phyloP scores from a whole-genome alignment of 2,329 filamentous ascomycete genomes.

The Colletotrichum sp. region DNA sequence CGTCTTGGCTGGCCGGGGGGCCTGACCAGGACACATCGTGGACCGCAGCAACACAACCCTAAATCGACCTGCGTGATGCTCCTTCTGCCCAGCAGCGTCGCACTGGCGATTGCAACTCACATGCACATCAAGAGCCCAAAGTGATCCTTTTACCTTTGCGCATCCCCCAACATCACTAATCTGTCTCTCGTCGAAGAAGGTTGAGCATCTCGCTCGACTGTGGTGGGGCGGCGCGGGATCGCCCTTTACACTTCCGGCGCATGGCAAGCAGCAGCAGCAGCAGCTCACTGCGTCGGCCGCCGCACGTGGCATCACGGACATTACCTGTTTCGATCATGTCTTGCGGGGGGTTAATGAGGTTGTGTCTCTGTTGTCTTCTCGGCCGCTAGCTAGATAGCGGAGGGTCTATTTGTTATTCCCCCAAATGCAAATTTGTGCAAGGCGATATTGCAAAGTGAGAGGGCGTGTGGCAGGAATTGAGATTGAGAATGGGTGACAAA shows the following conservation, averaged over 20 bases:
- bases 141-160: neutral
- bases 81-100: neutral
- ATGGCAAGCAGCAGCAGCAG: neutral
- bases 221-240: neutral
- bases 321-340: neutral
- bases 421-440: neutral
- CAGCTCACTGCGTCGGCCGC: neutral
- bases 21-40: neutral
- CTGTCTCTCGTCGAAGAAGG: neutral
- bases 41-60: neutral
- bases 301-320: constrained; percentile 7
- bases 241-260: neutral
- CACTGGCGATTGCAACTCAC: neutral
- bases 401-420: neutral
- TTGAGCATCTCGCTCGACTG: neutral
- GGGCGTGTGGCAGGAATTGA: neutral
- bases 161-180: accelerated
- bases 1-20: neutral
- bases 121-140: neutral
- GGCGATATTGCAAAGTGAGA: neutral
- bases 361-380: neutral
- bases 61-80: neutral
- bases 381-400: neutral
- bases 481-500: neutral
- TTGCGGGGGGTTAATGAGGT: neutral